Percentiles rank a stretch among this genome's conserved stretches.
phyloP scores from a whole-genome alignment of 768 basidiomycete genomes.

The Tricholoma flavovirens region DNA sequence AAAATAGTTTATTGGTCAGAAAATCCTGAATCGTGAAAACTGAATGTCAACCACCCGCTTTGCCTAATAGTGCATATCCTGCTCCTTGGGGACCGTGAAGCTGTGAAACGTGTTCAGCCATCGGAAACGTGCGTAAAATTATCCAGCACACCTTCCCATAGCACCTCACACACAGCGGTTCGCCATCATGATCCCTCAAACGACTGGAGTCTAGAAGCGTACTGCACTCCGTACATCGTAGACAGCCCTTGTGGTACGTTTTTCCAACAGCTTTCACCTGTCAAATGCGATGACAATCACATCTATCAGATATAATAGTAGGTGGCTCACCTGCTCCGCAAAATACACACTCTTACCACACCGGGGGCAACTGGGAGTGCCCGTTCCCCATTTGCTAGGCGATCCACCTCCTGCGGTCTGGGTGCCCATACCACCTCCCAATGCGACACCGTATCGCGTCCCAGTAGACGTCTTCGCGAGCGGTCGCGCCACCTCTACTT shows the following conservation, averaged over 20 bases:
- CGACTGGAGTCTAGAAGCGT: slow-evolving; percentile 65
- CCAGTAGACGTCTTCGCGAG: slow-evolving; percentile 46
- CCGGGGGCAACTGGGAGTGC: slow-evolving; percentile 58
- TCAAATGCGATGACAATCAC: slow-evolving; percentile 4
- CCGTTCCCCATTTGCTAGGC: slow-evolving; percentile 47
- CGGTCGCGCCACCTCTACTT: slow-evolving; percentile 9
- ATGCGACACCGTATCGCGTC: slow-evolving; percentile 58
- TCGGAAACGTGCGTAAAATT: neutral
- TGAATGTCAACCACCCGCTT: slow-evolving; percentile 25
- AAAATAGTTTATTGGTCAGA: neutral
- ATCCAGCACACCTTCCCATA: slow-evolving; percentile 52
- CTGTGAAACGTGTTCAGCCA: slow-evolving; percentile 26
- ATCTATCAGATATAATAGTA: neutral
- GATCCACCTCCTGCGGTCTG: slow-evolving; percentile 33
- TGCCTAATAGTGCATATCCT: slow-evolving; percentile 67
- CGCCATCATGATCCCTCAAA: slow-evolving; percentile 71
- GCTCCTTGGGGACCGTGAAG: slow-evolving; percentile 67
- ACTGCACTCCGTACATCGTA: slow-evolving; percentile 71
- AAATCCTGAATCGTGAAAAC: neutral
- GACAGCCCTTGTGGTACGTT: slow-evolving; percentile 72
- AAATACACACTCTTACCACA: slow-evolving; percentile 80
- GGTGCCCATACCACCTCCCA: slow-evolving; percentile 30
- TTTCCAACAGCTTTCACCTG: slow-evolving; percentile 79
- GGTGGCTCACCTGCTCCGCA: slow-evolving; percentile 60
- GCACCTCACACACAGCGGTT: slow-evolving; percentile 65